Evolutionary conservation across 495 filamentous ascomycete species (phyloP).

Genomic region (Neurospora terricola): DNA sequence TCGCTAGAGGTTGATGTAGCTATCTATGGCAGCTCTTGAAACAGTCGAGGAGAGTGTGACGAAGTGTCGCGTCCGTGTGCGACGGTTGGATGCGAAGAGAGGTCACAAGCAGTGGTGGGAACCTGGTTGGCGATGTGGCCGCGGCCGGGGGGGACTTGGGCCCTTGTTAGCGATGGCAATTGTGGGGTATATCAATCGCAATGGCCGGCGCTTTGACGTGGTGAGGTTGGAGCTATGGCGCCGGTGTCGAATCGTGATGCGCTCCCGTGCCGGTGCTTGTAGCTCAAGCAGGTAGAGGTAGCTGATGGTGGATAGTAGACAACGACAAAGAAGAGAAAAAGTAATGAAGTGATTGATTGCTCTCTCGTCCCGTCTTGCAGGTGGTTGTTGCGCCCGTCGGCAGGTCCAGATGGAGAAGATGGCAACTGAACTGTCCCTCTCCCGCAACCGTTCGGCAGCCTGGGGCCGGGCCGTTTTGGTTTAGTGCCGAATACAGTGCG

Average conservation of each 20-base stretch:
- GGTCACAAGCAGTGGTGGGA: neutral
- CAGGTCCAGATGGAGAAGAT: neutral
- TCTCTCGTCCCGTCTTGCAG: neutral
- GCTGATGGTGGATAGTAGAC: neutral
- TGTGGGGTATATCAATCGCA: neutral
- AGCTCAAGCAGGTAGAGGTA: neutral
- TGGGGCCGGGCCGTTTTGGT: neutral
- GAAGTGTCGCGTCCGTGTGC: neutral
- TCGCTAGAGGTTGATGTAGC: neutral
- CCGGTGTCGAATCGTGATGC: neutral
- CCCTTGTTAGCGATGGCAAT: neutral
- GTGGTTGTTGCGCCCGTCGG: neutral
- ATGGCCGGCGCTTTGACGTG: neutral
- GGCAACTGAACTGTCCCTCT: neutral
- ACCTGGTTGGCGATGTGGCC: neutral
- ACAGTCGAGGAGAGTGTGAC: neutral
- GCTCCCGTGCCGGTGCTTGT: neutral
- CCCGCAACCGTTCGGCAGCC: neutral
- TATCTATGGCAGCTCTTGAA: neutral
- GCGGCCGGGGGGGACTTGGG: neutral
- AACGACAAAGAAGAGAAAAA: neutral
- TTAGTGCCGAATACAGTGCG: neutral
- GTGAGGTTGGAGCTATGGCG: neutral
- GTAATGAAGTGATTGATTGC: neutral
- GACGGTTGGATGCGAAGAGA: neutral